Evolutionary conservation across 2,329 filamentous ascomycete species (phyloP), one percentile per base, ranked within the genome.

Genomic region (Botryotinia globosa): DNA sequence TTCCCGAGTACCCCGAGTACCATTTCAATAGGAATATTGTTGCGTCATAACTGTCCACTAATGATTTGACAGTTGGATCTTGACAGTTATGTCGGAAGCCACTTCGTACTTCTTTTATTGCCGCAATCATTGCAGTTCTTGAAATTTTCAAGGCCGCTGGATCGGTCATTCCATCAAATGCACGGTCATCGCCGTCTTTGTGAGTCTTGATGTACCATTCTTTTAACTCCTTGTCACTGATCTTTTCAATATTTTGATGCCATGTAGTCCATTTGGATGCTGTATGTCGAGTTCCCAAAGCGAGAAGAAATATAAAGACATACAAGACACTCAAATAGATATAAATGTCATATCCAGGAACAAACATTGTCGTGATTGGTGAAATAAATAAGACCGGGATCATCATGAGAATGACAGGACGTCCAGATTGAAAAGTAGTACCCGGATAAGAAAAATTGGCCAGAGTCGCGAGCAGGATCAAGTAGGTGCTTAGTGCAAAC

Each of bases 231-330:
- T 79, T 77, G 76, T 86, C 85, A 65, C 83, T 83, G 29, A 85
- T 84, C 84, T 85, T 87, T 72, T 85, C 83, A 10, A 86, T 74
- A 83, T 84, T 84, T 72, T 83, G 81, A 74, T 85, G 83, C 88
- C 88, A 90, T 1, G 84, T 86, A 7, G 85, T 85, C 89, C 89
- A 91, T 75, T 87, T 84, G 22, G 85, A 85, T 61, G 84, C 85
- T 12, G 88, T 83, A 4, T 81, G 81, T 34, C 88, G 84, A 74
- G 88, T 84, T 22, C 85, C 85, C 32, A 87, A 77, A 5, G 89
- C 76, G 1, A 90, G 82, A 4, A 85, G 77, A 16, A 82, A 76
- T 5, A 90, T 81, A 76, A 90, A 89, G 5, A 83, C 74, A 72
- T 85, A 88, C 3, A 88, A 80, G 8, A 89, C 81, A 2, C 83